A percentile compares a stretch with the other conserved stretches of the same genome.
phyloP scores from a whole-genome alignment of 1,284 basidiomycete genomes.

The Boletus sp. region DNA sequence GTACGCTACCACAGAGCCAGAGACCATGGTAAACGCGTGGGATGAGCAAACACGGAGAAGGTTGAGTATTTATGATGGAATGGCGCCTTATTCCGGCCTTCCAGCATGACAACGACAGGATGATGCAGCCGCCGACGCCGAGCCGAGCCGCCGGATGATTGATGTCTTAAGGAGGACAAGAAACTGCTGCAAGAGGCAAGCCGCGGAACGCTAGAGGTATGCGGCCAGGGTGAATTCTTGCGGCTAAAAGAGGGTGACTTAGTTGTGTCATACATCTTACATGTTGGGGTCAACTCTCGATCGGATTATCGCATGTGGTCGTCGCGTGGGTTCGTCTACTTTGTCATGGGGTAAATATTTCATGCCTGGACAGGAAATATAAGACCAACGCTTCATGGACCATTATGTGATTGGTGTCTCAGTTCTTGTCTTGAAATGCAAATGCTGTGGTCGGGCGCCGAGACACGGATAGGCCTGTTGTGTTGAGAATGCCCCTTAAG shows the following conservation, averaged over 20 bases:
- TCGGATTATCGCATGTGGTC: neutral
- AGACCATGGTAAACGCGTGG: conserved; percentile 11
- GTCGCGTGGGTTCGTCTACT: neutral
- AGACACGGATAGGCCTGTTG: neutral
- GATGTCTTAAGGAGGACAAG: neutral
- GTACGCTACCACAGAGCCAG: neutral
- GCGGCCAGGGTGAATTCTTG: neutral
- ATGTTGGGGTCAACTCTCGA: neutral
- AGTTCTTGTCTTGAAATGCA: neutral
- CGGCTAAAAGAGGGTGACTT: neutral
- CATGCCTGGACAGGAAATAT: neutral
- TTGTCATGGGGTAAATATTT: neutral
- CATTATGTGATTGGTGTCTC: neutral
- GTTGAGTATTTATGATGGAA: conserved; percentile 11
- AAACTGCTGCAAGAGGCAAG: neutral
- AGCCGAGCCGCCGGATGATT: conserved; percentile 10
- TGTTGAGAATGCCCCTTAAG: neutral
- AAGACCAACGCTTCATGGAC: neutral
- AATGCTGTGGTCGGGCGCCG: neutral
- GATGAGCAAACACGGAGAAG: neutral
- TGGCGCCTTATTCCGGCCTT: neutral
- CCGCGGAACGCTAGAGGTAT: neutral
- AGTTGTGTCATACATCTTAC: conserved; percentile 8
- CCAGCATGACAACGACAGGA: conserved; percentile 4
- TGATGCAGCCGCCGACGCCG: neutral